A percentile compares a stretch with the other conserved stretches of the same genome.
phyloP scores from a whole-genome alignment of 2,329 filamentous ascomycete species.

The Colletotrichum filicis region DNA sequence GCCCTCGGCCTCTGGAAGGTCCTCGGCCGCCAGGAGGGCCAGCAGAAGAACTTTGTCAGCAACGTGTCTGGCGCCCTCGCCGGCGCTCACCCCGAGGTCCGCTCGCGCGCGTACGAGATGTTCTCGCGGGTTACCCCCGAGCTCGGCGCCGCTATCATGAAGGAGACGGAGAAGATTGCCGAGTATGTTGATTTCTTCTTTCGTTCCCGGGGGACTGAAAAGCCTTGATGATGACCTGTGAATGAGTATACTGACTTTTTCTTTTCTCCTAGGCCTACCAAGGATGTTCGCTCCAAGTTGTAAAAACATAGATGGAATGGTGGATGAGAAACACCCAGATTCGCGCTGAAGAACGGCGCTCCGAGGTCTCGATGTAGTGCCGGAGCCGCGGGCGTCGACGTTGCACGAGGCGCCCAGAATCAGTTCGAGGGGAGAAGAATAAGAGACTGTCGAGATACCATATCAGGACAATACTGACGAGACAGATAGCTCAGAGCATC shows the following conservation, averaged over 20 bases:
- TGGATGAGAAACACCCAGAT: background rate
- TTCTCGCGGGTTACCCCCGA: constrained; percentile 65
- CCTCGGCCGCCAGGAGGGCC: constrained; percentile 59
- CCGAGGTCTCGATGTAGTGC: background rate
- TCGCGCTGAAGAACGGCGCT: background rate
- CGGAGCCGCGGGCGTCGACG: no score
- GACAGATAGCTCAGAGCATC: constrained; percentile 3
- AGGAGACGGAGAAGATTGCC: constrained; percentile 61
- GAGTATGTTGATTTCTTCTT: constrained; percentile 29
- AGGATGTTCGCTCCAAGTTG: constrained; percentile 28
- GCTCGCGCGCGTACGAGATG: constrained; percentile 70
- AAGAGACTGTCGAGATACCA: background rate
- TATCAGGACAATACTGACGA: background rate
- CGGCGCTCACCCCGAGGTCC: constrained; percentile 63
- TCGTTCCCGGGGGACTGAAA: no score
- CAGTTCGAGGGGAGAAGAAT: background rate
- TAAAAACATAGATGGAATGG: background rate
- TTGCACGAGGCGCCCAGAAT: background rate
- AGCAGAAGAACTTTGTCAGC: constrained; percentile 70
- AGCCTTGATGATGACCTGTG: background rate
- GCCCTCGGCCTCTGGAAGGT: constrained; percentile 60
- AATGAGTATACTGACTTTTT: background rate
- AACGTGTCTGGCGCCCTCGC: constrained; percentile 69
- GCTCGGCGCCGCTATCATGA: constrained; percentile 63
- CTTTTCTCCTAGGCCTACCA: constrained; percentile 2